Conservation (phyloP, 371 early-diverging fungal species). For the Gilbertella persicaria region DNA sequence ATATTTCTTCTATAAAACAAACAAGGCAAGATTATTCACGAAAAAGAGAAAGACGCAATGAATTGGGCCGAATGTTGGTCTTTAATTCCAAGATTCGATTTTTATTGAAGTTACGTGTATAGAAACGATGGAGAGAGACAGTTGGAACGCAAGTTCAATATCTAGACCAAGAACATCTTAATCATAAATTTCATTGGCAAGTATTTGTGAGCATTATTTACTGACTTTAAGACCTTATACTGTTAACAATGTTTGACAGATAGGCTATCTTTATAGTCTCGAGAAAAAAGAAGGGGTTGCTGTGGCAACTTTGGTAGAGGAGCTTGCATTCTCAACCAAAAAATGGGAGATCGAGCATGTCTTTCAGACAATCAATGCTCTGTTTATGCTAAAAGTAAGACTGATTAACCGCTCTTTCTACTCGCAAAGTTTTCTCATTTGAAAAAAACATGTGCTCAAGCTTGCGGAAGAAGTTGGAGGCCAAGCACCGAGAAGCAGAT, state of each 20-base stretch:
- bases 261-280: slow-evolving; percentile 21
- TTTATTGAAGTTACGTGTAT: too few species aligned
- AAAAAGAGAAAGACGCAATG: too few species aligned
- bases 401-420: slow-evolving; percentile 14
- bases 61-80: too few species aligned
- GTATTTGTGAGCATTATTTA: background rate
- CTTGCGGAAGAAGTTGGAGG: slow-evolving; percentile 13
- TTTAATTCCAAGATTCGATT: too few species aligned
- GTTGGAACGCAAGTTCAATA: too few species aligned
- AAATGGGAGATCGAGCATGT: slow-evolving; percentile 11
- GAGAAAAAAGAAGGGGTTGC: slow-evolving; percentile 16
- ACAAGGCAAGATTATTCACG: too few species aligned
- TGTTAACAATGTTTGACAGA: slow-evolving; percentile 7
- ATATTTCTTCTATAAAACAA: too few species aligned
- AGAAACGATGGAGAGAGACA: too few species aligned
- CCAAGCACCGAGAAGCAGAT: too few species aligned
- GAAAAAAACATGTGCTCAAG: slow-evolving; percentile 22
- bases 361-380: slow-evolving; percentile 17
- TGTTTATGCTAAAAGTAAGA: slow-evolving; percentile 20
- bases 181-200: too few species aligned
- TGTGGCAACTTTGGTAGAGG: slow-evolving; percentile 12
- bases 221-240: too few species aligned
- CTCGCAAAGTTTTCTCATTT: slow-evolving; percentile 18
- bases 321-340: slow-evolving; percentile 10
- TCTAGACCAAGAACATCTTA: too few species aligned